Conservation (phyloP, 306 rosid species). For the Arachis hypogaea region DNA sequence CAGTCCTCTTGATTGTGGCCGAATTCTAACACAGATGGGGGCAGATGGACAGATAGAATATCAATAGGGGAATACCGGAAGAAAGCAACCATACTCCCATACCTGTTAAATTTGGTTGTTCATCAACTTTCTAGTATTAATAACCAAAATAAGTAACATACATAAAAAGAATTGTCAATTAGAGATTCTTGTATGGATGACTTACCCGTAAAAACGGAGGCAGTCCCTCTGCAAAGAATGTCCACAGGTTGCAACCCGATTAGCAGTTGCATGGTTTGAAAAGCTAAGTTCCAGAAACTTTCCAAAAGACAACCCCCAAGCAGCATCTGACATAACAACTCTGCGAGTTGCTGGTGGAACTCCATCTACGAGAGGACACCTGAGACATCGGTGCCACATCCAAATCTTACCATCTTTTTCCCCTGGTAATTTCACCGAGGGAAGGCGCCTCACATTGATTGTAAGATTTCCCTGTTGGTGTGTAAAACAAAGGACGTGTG, state of each 20-base stretch:
- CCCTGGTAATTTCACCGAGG: constrained; percentile 82
- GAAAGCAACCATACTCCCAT: constrained; percentile 93
- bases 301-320: constrained; percentile 99
- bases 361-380: constrained; percentile 80
- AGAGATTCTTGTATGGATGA: constrained; percentile 24
- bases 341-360: constrained; percentile 98
- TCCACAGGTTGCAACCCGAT: constrained; percentile 95
- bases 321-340: constrained; percentile 98
- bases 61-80: constrained; percentile 92
- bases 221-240: constrained; percentile 99
- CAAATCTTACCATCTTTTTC: constrained; percentile 92
- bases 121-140: constrained; percentile 38
- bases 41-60: constrained; percentile 84
- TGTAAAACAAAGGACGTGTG: constrained; percentile 81
- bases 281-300: constrained; percentile 98
- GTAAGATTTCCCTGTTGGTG: constrained; percentile 98
- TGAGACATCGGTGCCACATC: constrained; percentile 99
- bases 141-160: constrained; percentile 26
- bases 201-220: constrained; percentile 94
- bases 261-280: constrained; percentile 98
- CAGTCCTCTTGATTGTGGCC: constrained; percentile 73
- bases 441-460: constrained; percentile 79
- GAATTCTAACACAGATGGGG: constrained; percentile 82
- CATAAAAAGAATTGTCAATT: constrained; percentile 16
- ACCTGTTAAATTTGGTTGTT: constrained; percentile 59